Percentiles rank a stretch among this genome's conserved stretches.
Evolutionary conservation across 208 protist genomes (phyloP).

Genomic region (Trypanosoma brucei): DNA sequence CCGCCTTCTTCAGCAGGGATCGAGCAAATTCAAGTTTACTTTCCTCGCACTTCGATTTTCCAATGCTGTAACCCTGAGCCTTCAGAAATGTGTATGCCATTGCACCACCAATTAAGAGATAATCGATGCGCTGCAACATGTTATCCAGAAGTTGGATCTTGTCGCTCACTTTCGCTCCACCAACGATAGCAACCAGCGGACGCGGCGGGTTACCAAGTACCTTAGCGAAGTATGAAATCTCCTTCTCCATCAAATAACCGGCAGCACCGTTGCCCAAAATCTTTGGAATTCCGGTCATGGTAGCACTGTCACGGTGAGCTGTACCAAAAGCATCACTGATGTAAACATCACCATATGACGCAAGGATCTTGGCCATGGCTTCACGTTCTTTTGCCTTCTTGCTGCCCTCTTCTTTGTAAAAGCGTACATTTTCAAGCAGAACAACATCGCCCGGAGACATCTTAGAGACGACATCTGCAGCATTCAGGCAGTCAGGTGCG

Average conservation of each 20-base stretch:
- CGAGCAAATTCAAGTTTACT: constrained; percentile 68
- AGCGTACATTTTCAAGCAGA: constrained; percentile 99
- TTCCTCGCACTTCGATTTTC: constrained; percentile 95
- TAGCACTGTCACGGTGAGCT: constrained; percentile 98
- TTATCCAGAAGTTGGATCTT: constrained; percentile 99
- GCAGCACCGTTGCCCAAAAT: constrained; percentile 92
- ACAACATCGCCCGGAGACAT: constrained; percentile 91
- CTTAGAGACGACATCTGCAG: constrained; percentile 45
- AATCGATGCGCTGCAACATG: constrained; percentile 97
- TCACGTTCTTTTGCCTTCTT: constrained; percentile 73
- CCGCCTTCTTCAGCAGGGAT: constrained; percentile 79
- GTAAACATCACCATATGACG: constrained; percentile 96
- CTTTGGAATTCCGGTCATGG: constrained; percentile 87
- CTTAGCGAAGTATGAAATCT: constrained; percentile 98
- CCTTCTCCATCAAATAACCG: constrained; percentile 98
- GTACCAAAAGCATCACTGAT: constrained; percentile 99
- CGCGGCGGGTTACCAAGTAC: constrained; percentile 85
- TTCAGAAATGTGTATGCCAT: constrained; percentile 99
- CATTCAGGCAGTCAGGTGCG: constrained; percentile 46
- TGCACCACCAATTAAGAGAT: constrained; percentile 98
- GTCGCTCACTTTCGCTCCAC: constrained; percentile 97
- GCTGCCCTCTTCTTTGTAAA: constrained; percentile 98
- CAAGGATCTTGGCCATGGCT: constrained; percentile 83
- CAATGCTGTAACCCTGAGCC: constrained; percentile 84
- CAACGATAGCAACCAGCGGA: constrained; percentile 95